Evolutionary conservation across 2,329 filamentous ascomycete genomes (phyloP).

Genomic region (Nannizzia gypsea): DNA sequence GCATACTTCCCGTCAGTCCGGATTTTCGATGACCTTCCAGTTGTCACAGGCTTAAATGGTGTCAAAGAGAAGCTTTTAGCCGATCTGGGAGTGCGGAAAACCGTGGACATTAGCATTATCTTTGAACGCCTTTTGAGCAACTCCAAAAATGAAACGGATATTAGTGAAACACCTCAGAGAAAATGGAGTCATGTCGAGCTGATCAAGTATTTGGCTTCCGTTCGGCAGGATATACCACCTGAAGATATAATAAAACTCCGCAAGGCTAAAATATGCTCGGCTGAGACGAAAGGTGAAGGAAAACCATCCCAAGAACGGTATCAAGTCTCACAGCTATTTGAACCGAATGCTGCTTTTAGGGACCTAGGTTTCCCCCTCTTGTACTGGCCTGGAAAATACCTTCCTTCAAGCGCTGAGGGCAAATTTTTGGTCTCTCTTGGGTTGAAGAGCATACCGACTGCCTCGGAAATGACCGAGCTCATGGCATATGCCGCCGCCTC

Average conservation of each 20-base stretch:
- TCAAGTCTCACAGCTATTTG: slow-evolving; percentile 66
- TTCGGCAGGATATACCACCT: slow-evolving; percentile 73
- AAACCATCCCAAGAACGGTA: slow-evolving; percentile 50
- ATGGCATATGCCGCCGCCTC: slow-evolving; percentile 53
- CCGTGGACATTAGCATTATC: slow-evolving; percentile 84
- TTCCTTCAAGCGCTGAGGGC: slow-evolving; percentile 56
- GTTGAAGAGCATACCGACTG: slow-evolving; percentile 57
- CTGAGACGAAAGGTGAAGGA: slow-evolving; percentile 48
- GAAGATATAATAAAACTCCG: slow-evolving; percentile 70
- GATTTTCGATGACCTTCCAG: slow-evolving; percentile 84
- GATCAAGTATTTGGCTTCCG: slow-evolving; percentile 86
- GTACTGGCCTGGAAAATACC: slow-evolving; percentile 68
- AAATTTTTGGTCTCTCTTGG: slow-evolving; percentile 63
- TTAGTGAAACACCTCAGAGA: slow-evolving; percentile 26
- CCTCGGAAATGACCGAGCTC: slow-evolving; percentile 62
- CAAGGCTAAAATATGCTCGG: slow-evolving; percentile 69
- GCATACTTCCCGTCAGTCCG: slow-evolving; percentile 91
- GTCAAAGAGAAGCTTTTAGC: slow-evolving; percentile 85
- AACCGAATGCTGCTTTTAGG: slow-evolving; percentile 60
- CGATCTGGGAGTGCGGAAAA: slow-evolving; percentile 82
- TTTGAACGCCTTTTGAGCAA: slow-evolving; percentile 70
- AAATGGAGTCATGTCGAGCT: slow-evolving; percentile 90
- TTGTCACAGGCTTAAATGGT: slow-evolving; percentile 60
- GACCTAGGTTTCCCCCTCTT: slow-evolving; percentile 61
- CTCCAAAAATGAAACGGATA: slow-evolving; percentile 40